Conservation (phyloP, 306 rosid genomes). For the Prosopis cineraria region DNA sequence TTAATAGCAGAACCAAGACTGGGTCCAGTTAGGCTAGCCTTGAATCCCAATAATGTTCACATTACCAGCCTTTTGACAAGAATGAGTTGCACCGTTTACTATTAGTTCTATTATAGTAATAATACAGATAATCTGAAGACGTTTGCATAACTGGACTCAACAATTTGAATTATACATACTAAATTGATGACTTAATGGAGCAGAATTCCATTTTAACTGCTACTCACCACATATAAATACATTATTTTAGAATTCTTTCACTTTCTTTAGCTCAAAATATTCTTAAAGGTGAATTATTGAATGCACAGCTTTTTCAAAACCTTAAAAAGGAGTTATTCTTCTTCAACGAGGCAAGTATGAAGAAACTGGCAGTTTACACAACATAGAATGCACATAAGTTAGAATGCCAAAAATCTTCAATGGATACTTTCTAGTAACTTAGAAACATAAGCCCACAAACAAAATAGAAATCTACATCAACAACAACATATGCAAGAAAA, state of each 20-base stretch:
- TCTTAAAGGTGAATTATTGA: not conserved
- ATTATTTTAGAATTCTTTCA: conserved; percentile 1
- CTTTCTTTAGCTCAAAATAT: conserved; percentile 8
- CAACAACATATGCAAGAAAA: not conserved
- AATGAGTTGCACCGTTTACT: conserved; percentile 6
- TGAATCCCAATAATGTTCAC: not conserved
- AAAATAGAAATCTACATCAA: not conserved
- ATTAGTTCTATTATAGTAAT: conserved; percentile 4
- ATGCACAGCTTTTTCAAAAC: not conserved
- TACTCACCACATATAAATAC: not conserved
- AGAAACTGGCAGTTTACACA: conserved; percentile 22
- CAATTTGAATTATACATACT: not conserved
- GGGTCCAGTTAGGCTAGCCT: conserved; percentile 5
- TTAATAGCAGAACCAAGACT: conserved; percentile 13
- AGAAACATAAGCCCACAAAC: not conserved
- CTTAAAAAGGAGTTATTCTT: not conserved
- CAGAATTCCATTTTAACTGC: not conserved
- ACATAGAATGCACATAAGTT: no score
- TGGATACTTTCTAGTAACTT: not conserved
- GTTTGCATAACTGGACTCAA: conserved; percentile 4
- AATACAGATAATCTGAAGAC: not conserved
- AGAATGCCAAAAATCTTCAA: not conserved
- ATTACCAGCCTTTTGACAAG: conserved; percentile 15
- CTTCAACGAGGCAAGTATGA: not conserved
- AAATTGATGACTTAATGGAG: not conserved